phyloP scores from a whole-genome alignment of 2,329 filamentous ascomycete genomes.

The Epichloe uncinata region DNA sequence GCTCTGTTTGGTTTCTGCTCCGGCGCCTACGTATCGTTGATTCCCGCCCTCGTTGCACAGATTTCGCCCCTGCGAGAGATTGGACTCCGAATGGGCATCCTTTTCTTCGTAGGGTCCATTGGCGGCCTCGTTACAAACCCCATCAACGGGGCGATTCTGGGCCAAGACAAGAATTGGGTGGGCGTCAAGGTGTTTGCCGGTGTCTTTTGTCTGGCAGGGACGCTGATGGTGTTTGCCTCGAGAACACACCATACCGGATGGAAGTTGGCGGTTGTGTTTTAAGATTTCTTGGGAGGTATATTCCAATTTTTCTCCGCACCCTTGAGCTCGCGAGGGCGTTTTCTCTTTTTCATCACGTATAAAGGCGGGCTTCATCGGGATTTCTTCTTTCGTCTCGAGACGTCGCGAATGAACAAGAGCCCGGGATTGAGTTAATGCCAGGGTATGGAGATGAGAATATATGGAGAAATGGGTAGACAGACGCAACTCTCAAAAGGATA shows the following conservation, averaged over 20 bases:
- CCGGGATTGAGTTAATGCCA: no score
- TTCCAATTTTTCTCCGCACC: no score
- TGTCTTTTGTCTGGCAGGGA: constrained; percentile 18
- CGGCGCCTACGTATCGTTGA: constrained; percentile 26
- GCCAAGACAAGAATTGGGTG: constrained; percentile 15
- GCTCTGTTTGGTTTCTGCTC: constrained; percentile 29
- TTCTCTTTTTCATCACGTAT: no score
- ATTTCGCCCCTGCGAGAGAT: constrained; percentile 25
- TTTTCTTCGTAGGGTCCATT: constrained; percentile 40
- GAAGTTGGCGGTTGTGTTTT: constrained; percentile 14
- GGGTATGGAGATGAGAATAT: no score
- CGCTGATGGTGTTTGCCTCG: constrained; percentile 12
- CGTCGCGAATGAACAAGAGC: no score
- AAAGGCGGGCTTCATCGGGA: no score
- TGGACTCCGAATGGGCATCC: constrained; percentile 20
- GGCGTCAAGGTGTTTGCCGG: constrained; percentile 25
- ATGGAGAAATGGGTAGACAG: no score
- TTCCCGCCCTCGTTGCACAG: constrained; percentile 28
- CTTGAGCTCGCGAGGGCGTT: no score
- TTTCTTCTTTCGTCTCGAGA: no score
- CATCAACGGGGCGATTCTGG: constrained; percentile 35
- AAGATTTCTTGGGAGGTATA: not conserved
- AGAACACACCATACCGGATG: constrained; percentile 15
- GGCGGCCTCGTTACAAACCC: constrained; percentile 44
- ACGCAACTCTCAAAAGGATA: no score